A percentile compares a stretch with the other conserved stretches of the same genome.
Conservation (phyloP, 2,329 filamentous ascomycete species). For the Lojkania enalia region DNA sequence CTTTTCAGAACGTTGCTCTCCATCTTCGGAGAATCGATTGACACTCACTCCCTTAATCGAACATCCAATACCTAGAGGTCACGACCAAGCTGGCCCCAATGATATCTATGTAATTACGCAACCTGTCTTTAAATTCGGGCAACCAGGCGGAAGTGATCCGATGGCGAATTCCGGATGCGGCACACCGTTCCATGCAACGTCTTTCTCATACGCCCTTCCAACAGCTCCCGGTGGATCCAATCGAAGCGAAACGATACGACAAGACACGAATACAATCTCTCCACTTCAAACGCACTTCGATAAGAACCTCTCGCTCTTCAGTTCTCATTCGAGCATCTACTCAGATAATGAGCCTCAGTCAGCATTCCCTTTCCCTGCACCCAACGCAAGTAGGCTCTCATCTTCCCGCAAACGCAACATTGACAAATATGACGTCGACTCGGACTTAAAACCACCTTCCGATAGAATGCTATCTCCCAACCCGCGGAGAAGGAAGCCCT, state of each 20-base stretch:
- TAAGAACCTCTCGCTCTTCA: slow-evolving; percentile 1
- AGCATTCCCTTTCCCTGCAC: neutral
- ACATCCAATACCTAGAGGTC: neutral
- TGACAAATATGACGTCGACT: neutral
- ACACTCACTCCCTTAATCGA: neutral
- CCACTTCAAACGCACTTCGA: slow-evolving; percentile 17
- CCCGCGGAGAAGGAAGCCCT: slow-evolving; percentile 17
- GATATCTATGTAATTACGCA: neutral
- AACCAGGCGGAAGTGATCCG: neutral
- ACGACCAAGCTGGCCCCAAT: neutral
- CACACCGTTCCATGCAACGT: neutral
- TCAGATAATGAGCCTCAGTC: slow-evolving; percentile 1
- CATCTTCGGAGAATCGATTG: too few species aligned
- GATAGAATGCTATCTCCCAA: neutral
- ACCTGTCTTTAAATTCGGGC: neutral
- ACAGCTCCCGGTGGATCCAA: neutral
- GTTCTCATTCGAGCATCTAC: slow-evolving; percentile 5
- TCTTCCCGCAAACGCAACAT: neutral
- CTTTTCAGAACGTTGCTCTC: too few species aligned
- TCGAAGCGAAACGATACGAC: neutral
- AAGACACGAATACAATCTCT: slow-evolving; percentile 10
- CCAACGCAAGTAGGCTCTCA: neutral
- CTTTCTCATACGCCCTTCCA: neutral
- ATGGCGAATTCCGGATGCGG: neutral
- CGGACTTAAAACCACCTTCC: neutral